phyloP scores from a whole-genome alignment of 768 basidiomycete genomes.

The Crassisporium funariophilum region DNA sequence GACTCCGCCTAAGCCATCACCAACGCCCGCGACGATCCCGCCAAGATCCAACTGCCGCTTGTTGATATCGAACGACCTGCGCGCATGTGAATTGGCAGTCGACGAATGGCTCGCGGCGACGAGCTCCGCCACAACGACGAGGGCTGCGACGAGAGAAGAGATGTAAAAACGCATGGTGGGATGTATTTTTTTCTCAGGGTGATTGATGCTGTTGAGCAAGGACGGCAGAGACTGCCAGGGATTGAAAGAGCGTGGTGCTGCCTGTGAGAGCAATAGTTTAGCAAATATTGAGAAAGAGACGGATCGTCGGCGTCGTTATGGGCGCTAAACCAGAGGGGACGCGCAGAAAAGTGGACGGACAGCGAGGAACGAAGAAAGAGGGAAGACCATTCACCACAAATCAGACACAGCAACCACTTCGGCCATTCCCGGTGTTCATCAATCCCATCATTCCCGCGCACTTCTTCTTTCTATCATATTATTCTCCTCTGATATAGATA shows the following conservation, averaged over 20 bases:
- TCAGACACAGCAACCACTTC: neutral
- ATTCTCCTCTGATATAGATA: too few species aligned
- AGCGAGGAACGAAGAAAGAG: slow-evolving; percentile 16
- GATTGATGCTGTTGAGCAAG: slow-evolving; percentile 20
- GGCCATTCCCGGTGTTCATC: too few species aligned
- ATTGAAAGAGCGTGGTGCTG: slow-evolving; percentile 42
- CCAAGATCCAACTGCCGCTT: too few species aligned
- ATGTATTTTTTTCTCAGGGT: slow-evolving; percentile 32
- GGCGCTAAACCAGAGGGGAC: slow-evolving; percentile 16
- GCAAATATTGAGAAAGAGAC: slow-evolving; percentile 12
- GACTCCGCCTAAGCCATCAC: neutral
- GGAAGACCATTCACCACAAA: neutral
- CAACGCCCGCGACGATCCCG: neutral
- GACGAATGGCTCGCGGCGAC: slow-evolving; percentile 44
- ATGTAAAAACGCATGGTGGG: slow-evolving; percentile 32
- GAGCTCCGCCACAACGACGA: slow-evolving; percentile 22
- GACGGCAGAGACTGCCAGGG: slow-evolving; percentile 29
- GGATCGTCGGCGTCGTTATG: slow-evolving; percentile 21
- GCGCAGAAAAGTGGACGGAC: slow-evolving; percentile 13
- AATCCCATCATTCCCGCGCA: neutral
- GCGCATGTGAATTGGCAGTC: slow-evolving; percentile 30
- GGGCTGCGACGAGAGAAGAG: slow-evolving; percentile 31
- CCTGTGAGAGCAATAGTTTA: slow-evolving; percentile 8
- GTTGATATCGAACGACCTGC: slow-evolving; percentile 30
- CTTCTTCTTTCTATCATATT: slow-evolving; percentile 7